These are phyloP conservation scores for Penicillium brasilianum DNA, from an alignment of 2,329 filamentous ascomycete genomes.

Conservation along the genomic window DNA sequence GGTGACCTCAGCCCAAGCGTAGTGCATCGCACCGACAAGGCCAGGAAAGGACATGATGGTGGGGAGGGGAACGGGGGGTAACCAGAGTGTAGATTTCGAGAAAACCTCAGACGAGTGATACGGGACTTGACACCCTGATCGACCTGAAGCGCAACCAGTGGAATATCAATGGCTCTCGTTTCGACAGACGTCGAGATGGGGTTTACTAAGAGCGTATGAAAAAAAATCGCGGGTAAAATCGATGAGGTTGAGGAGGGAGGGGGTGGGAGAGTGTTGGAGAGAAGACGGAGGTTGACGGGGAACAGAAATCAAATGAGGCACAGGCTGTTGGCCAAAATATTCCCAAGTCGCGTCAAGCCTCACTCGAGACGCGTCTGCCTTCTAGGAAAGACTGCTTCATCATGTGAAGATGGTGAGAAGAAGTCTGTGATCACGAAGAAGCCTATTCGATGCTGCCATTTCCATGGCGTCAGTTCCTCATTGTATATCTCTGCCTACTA, in stretches of 20 bases:
- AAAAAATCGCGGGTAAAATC: slow-evolving; percentile 5
- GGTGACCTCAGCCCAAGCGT: background rate
- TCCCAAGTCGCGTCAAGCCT: background rate
- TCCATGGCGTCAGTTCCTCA: background rate
- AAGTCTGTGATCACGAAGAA: background rate
- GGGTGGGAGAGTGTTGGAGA: background rate
- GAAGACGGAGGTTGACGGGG: background rate
- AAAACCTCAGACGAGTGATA: background rate
- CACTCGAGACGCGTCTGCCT: background rate
- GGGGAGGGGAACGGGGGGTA: too few species aligned
- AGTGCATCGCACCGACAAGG: background rate
- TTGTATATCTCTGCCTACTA: background rate
- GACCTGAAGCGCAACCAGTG: background rate
- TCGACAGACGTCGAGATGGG: background rate
- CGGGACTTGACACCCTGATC: background rate
- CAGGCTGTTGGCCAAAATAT: background rate
- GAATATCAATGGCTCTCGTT: background rate
- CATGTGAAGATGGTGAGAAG: background rate
- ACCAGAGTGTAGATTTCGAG: background rate
- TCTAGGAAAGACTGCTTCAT: background rate
- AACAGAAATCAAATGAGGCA: background rate
- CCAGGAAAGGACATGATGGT: background rate
- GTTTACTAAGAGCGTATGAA: background rate
- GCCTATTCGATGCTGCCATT: background rate
- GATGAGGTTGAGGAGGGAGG: background rate